Conservation (phyloP, 805 yeast genomes). For the Candida sonorensis region DNA sequence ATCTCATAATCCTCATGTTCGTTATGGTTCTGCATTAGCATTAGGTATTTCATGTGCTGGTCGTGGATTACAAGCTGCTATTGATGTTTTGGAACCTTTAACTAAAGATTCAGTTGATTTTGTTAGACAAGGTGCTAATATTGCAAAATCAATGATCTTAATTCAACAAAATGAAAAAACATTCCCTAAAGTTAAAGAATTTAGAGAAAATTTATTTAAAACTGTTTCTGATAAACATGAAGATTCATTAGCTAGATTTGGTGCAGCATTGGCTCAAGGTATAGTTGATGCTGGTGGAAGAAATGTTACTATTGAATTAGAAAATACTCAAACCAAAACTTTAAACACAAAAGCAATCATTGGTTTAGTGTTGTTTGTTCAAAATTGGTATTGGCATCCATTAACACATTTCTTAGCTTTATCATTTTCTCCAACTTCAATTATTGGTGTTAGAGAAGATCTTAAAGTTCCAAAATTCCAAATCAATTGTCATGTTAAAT, state of each 20-base stretch:
- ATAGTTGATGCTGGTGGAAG: constrained; percentile 98
- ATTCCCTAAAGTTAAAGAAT: constrained; percentile 70
- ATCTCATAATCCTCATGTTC: constrained; percentile 95
- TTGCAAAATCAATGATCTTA: constrained; percentile 85
- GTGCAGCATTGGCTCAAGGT: constrained; percentile 96
- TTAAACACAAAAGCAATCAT: constrained; percentile 87
- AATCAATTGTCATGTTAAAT: constrained; percentile 73
- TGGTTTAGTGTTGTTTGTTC: constrained; percentile 83
- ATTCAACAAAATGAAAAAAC: constrained; percentile 81
- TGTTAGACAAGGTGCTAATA: constrained; percentile 96
- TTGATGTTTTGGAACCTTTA: constrained; percentile 88
- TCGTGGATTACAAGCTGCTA: constrained; percentile 77
- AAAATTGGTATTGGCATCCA: constrained; percentile 99
- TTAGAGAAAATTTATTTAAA: constrained; percentile 66
- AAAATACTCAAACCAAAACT: constrained; percentile 83
- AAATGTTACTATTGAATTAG: constrained; percentile 89
- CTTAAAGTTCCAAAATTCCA: constrained; percentile 81
- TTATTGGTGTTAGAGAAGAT: constrained; percentile 81
- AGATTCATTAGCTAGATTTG: constrained; percentile 95
- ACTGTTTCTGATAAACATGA: constrained; percentile 85
- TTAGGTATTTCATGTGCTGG: constrained; percentile 97
- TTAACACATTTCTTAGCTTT: constrained; percentile 86
- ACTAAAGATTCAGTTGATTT: constrained; percentile 92
- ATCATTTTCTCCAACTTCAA: constrained; percentile 87
- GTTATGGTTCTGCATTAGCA: constrained; percentile 97